Base-by-base conservation (phyloP, 306 rosid species). In the Sicyos edulis region DNA sequence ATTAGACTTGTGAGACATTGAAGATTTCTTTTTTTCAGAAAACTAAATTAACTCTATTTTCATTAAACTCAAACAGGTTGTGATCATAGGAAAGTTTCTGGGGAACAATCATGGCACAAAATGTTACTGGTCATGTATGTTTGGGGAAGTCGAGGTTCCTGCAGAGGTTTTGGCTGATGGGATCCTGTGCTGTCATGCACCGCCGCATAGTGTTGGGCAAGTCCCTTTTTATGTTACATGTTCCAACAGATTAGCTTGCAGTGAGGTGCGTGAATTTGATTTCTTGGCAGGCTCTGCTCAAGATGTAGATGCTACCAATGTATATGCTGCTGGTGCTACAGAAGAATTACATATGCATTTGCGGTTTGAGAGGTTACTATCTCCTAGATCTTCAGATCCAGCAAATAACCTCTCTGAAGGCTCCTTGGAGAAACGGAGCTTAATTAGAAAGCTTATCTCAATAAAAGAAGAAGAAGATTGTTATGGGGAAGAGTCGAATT, bases 71-170 rank as follows among this genome's bases (percentile, higher is more conserved):
- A 65, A 74, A 40, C 93, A 91, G 97, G 96, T 91, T 77, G 76
- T 85, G 78, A 82, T 88, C 76, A 78, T 81, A 77, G 97, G 97
- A 65, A 75, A 81, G 55, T 87, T 88, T 84, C 79, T 91, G 76
- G 85, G 78, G 77, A 79, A 75, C 78, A 83, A 65, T 68, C 78
- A 77, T 37, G 80, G 77, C 55, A 78, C 72, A 72, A 76, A 80
- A 55, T 79, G 72, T 57, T 75, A 82, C 32, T 91, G 97, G 97
- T 91, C 96, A 13, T 88, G 97, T 69, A 91, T 91, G 97, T 91
- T 88, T 71, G 97, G 97, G 76, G 97, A 91, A 83, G 86, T 88
- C 54, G 97, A 91, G 87, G 97, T 89, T 79, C 85, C 90, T 54
- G 96, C 92, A 34, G 87, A 83, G 78, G 79, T 89, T 79, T 75